Evolutionary conservation across 768 basidiomycete genomes (phyloP).

Genomic region (Tricholoma hemisulphureum): DNA sequence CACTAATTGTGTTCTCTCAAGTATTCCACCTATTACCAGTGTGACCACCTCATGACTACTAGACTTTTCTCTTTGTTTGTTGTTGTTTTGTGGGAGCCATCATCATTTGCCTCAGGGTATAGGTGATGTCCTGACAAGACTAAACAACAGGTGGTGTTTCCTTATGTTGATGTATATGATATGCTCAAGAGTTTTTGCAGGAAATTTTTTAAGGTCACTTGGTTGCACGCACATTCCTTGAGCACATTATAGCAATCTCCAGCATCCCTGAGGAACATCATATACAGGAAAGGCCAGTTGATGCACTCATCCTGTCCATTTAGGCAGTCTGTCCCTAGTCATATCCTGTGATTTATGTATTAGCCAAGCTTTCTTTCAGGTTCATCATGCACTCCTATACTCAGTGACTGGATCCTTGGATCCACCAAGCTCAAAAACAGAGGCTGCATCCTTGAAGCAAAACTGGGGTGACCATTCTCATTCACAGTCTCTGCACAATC

Average conservation of each 20-base stretch:
- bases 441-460: background rate
- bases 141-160: background rate
- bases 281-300: background rate
- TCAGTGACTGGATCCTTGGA: background rate
- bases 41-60: too few species aligned
- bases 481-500: background rate
- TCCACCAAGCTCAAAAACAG: background rate
- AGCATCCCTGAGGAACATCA: background rate
- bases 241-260: background rate
- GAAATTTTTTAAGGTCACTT: background rate
- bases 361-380: background rate
- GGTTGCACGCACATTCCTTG: background rate
- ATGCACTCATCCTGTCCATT: background rate
- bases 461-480: slow-evolving; percentile 2
- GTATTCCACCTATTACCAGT: too few species aligned
- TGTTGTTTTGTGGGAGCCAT: background rate
- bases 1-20: too few species aligned
- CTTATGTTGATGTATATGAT: background rate
- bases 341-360: background rate
- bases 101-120: background rate
- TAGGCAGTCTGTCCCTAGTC: background rate
- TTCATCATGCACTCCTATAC: background rate
- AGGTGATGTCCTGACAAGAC: background rate
- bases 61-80: too few species aligned
- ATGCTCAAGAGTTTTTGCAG: background rate